These are phyloP conservation scores for Plasmodium sp. DNA, from an alignment of 169 alveolate species.

Conservation along the genomic window DNA sequence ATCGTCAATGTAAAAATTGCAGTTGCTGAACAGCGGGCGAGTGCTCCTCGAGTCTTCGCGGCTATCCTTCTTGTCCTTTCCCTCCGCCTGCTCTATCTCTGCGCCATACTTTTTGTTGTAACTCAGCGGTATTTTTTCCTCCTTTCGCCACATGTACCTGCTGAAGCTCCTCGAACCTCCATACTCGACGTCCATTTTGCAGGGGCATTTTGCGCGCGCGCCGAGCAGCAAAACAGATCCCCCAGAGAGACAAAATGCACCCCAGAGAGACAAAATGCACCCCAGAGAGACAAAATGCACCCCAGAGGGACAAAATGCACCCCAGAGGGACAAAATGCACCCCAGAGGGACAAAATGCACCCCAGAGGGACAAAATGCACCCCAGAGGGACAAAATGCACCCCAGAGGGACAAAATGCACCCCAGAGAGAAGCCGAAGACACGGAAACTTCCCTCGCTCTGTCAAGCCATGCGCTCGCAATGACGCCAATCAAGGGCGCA, in stretches of 20 bases:
- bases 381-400: background rate
- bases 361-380: background rate
- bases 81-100: constrained; percentile 40
- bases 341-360: background rate
- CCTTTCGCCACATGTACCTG: constrained; percentile 25
- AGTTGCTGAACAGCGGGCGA: constrained; percentile 19
- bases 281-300: background rate
- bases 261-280: background rate
- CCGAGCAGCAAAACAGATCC: background rate
- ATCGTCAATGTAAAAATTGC: constrained; percentile 73
- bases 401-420: background rate
- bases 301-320: background rate
- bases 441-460: background rate
- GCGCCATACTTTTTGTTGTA: constrained; percentile 50
- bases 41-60: background rate
- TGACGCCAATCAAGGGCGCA: background rate
- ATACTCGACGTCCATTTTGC: constrained; percentile 54
- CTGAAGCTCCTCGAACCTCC: constrained; percentile 27
- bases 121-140: constrained; percentile 22
- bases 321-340: background rate
- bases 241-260: background rate
- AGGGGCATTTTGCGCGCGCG: background rate
- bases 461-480: constrained; percentile 1
- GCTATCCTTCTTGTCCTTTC: background rate
- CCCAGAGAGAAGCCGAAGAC: background rate